A percentile compares a stretch with the other conserved stretches of the same genome.
Evolutionary conservation across 306 rosid species (phyloP).

Genomic region (Castanopsis chinensis): DNA sequence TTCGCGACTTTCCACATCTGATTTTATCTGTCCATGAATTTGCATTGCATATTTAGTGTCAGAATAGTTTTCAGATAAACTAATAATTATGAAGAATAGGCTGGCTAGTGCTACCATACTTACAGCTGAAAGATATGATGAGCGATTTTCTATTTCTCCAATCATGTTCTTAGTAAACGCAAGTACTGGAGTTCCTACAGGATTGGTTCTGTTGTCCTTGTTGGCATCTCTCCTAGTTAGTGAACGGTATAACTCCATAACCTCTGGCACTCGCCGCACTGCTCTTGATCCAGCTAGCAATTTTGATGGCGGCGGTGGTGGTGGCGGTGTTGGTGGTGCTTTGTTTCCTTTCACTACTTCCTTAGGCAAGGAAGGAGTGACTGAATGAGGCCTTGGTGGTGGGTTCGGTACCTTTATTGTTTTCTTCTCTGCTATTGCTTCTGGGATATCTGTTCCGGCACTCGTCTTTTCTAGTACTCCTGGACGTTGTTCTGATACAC

Average conservation of each 20-base stretch:
- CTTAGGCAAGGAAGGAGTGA: slow-evolving; percentile 29
- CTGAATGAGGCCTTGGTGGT: slow-evolving; percentile 49
- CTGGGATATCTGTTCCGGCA: slow-evolving; percentile 37
- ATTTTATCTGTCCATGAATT: slow-evolving; percentile 62
- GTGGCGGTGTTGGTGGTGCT: slow-evolving; percentile 55
- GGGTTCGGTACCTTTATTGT: slow-evolving; percentile 39
- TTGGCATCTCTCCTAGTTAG: slow-evolving; percentile 66
- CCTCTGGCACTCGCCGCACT: slow-evolving; percentile 88
- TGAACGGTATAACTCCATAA: slow-evolving; percentile 76
- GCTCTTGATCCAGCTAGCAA: slow-evolving; percentile 46
- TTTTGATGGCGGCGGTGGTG: slow-evolving; percentile 77
- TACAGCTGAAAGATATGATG: slow-evolving; percentile 71
- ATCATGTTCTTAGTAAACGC: slow-evolving; percentile 92
- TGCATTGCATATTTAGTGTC: not conserved
- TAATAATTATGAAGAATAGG: slow-evolving; percentile 3
- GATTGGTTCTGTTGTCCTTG: slow-evolving; percentile 47
- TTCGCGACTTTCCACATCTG: slow-evolving; percentile 76
- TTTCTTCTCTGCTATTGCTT: slow-evolving; percentile 42
- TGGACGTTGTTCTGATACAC: slow-evolving; percentile 30
- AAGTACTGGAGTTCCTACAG: slow-evolving; percentile 48
- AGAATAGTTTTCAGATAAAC: not conserved
- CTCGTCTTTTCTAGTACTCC: slow-evolving; percentile 25
- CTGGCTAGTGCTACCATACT: slow-evolving; percentile 23
- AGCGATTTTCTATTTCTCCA: slow-evolving; percentile 91
- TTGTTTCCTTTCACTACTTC: slow-evolving; percentile 40